Base-by-base conservation (phyloP, 2,329 filamentous ascomycete species). In the Aspergillus japonicus region DNA sequence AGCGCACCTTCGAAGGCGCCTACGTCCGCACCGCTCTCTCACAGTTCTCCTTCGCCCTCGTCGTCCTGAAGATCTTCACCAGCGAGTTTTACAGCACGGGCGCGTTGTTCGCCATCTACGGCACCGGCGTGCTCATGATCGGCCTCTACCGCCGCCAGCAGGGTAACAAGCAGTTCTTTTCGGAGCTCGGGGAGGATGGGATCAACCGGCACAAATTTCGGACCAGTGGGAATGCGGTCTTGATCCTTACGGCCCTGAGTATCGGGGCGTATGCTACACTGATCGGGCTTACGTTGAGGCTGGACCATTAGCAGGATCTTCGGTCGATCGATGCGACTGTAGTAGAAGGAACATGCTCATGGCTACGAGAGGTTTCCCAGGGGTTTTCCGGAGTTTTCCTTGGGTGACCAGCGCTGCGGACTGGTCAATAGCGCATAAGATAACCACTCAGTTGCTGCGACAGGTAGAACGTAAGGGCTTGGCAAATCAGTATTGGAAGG, bases 41-140 rank as follows among this genome's bases (percentile, higher is more conserved):
- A 3, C 93, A 98, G 72, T 98, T 98, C 80, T 94, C 90, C 58
- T 98, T 99, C 76, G 89, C 94, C 21, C 87, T 99, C 53, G 88
- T 99, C 64, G 91, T 99, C 55, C 86, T 96, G 67, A 96, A 96
- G 80, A 96, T 99, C 76, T 98, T 99, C 80, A 97, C 92, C 8
- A 85, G 88, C 55, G 95, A 98, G 73, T 98, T 99, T 81, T 98
- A 98, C 78, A 87, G 89, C 67, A 96, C 97, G 64, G 95, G 95
- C n/a, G 95, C 95, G 6, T 82, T 99, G 33, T 97, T 97, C 73
- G 93, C 95, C 48, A 88, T 92, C 52, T 98, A 98, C 72, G 95
- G 94, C 12, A 87, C 89, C 3, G 91, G 91, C 6, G 85, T 99
- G 51, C 81, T 98, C 71, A 82, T 91, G 26, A 91, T 96, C 61